These are phyloP conservation scores for Nigrospora oryzae DNA, from an alignment of 2,329 filamentous ascomycete genomes.

Conservation along the genomic window DNA sequence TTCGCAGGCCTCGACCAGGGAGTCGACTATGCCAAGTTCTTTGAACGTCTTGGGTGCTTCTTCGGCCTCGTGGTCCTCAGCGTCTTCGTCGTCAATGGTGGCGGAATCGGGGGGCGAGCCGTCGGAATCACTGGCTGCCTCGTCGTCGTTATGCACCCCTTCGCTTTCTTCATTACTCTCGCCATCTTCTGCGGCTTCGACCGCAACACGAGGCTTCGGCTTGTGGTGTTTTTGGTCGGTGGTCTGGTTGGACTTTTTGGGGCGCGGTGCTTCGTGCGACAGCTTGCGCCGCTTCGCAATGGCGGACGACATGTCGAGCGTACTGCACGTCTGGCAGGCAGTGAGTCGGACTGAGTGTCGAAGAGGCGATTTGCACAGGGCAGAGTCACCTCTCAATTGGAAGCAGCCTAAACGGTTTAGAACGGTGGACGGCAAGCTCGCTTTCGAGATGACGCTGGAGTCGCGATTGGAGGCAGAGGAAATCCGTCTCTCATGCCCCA, in stretches of 20 bases:
- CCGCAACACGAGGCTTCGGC: neutral
- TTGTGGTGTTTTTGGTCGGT: neutral
- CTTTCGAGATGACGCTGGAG: too few relatives aligned
- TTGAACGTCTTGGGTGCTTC: slow-evolving; percentile 52
- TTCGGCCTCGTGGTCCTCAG: slow-evolving; percentile 12
- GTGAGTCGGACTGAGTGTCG: too few relatives aligned
- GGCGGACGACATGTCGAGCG: slow-evolving; percentile 22
- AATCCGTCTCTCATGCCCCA: neutral
- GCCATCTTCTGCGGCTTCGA: slow-evolving; percentile 1
- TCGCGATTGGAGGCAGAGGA: neutral
- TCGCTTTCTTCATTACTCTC: neutral
- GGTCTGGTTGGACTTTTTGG: neutral
- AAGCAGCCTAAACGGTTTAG: too few relatives aligned
- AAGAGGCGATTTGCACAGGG: too few relatives aligned
- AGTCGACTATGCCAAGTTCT: slow-evolving; percentile 72
- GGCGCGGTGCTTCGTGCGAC: slow-evolving; percentile 14
- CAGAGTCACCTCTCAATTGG: too few relatives aligned
- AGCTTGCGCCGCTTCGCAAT: slow-evolving; percentile 31
- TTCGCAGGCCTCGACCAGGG: slow-evolving; percentile 81
- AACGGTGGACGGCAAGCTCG: too few relatives aligned
- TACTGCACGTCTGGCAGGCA: too few relatives aligned
- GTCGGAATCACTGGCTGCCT: slow-evolving; percentile 2
- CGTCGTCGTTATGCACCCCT: slow-evolving; percentile 1
- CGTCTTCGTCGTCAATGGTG: slow-evolving; percentile 13
- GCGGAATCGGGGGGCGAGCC: slow-evolving; percentile 9